Conservation (phyloP, 2,329 filamentous ascomycete species). For the Fusarium odoratissimum region DNA sequence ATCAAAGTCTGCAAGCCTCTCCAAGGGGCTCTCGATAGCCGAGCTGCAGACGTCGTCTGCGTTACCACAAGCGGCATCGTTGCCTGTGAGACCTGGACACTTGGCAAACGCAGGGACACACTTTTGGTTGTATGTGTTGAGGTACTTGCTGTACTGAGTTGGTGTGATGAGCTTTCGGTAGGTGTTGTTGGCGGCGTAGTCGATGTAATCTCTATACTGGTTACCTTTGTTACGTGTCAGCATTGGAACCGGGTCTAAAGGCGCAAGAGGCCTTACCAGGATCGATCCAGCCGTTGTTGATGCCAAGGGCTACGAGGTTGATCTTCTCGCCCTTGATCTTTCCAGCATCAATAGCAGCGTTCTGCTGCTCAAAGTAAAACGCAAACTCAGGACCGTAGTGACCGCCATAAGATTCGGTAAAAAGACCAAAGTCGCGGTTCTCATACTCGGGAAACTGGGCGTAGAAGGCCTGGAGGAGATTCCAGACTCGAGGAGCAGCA, state of each 20-base stretch:
- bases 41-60: conserved; percentile 43
- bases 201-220: conserved; percentile 48
- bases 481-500: conserved; percentile 58
- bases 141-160: conserved; percentile 26
- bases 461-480: conserved; percentile 70
- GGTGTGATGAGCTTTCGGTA: conserved; percentile 46
- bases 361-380: conserved; percentile 66
- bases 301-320: conserved; percentile 62
- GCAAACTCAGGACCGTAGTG: conserved; percentile 68
- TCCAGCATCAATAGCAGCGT: conserved; percentile 61
- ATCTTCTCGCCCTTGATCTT: conserved; percentile 54
- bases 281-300: conserved; percentile 69
- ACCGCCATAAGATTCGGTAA: conserved; percentile 66
- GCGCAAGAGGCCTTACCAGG: conserved; percentile 33
- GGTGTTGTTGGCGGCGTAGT: conserved; percentile 49
- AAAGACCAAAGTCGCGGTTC: conserved; percentile 66
- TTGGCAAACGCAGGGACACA: conserved; percentile 40
- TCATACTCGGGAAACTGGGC: conserved; percentile 71
- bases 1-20: conserved; percentile 50
- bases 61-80: conserved; percentile 42
- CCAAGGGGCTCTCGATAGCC: conserved; percentile 23
- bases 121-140: conserved; percentile 46
- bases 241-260: fast-evolving
- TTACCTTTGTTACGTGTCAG: neutral
- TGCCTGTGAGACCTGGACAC: conserved; percentile 31